A percentile compares a stretch with the other conserved stretches of the same genome.
Conservation (phyloP, 2,329 filamentous ascomycete genomes). For the Zymoseptoria ardabiliae region DNA sequence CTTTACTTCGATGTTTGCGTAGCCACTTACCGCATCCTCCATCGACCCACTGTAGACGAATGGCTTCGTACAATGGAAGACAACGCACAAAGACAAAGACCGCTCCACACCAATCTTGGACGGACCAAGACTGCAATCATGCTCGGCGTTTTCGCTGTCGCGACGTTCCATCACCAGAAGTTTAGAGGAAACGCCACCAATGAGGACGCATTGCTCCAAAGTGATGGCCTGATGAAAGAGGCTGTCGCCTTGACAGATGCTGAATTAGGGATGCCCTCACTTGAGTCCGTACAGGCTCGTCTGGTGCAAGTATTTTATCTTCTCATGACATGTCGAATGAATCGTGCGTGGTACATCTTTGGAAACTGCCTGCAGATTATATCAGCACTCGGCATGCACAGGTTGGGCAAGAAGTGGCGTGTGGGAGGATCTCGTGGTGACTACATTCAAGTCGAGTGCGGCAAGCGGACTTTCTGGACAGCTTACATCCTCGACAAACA, state of each 20-base stretch:
- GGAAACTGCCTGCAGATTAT: conserved; percentile 20
- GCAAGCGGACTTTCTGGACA: conserved; percentile 55
- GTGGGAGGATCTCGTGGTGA: conserved; percentile 22
- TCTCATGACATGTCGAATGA: conserved; percentile 16
- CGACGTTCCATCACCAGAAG: conserved; percentile 9
- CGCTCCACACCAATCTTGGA: conserved; percentile 36
- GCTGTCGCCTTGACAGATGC: conserved; percentile 3
- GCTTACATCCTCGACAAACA: conserved; percentile 58
- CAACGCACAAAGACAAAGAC: conserved; percentile 21
- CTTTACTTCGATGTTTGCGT: conserved; percentile 56
- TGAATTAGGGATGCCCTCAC: conserved; percentile 8
- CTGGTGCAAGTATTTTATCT: conserved; percentile 15
- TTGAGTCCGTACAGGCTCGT: conserved; percentile 14
- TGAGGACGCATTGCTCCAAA: conserved; percentile 12
- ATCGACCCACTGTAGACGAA: conserved; percentile 45
- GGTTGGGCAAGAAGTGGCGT: background rate
- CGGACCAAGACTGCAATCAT: conserved; percentile 33
- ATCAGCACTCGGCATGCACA: conserved; percentile 14
- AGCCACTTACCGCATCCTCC: conserved; percentile 53
- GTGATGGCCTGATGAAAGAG: background rate
- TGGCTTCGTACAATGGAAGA: conserved; percentile 31
- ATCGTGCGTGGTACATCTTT: conserved; percentile 30
- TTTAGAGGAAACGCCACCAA: conserved; percentile 39
- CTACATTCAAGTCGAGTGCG: conserved; percentile 45
- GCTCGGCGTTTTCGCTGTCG: conserved; percentile 6